Conservation (phyloP, 371 early-diverging fungal species). For the Syncephalastrum monosporum region DNA sequence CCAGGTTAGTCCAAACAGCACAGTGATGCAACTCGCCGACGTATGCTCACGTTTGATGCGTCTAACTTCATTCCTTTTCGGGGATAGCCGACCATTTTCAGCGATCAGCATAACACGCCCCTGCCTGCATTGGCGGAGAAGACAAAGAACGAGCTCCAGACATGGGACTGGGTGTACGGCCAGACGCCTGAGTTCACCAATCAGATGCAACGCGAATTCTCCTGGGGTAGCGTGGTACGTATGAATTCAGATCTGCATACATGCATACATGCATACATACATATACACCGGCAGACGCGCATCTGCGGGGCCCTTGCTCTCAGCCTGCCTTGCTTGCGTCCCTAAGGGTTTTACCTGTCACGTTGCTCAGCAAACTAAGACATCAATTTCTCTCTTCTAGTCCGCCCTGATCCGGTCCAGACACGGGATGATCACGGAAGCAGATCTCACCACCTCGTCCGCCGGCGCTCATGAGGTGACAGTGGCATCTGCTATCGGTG, state of each 20-base stretch:
- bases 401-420: slow-evolving; percentile 24
- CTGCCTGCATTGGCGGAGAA: slow-evolving; percentile 36
- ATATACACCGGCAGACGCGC: not conserved
- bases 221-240: slow-evolving; percentile 67
- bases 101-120: slow-evolving; percentile 18
- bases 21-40: too few species aligned
- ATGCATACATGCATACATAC: not conserved
- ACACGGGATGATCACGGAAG: slow-evolving; percentile 43
- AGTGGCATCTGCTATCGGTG: slow-evolving; percentile 35
- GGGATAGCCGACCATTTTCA: slow-evolving; percentile 36
- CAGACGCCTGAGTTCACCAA: slow-evolving; percentile 92
- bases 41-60: too few species aligned
- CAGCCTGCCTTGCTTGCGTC: too few species aligned
- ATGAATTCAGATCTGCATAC: not conserved
- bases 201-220: slow-evolving; percentile 46
- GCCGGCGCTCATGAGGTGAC: slow-evolving; percentile 32
- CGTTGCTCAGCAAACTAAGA: not conserved
- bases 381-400: slow-evolving; percentile 12
- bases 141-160: slow-evolving; percentile 44
- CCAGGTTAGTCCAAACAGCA: too few species aligned
- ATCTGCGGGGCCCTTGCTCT: too few species aligned
- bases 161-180: slow-evolving; percentile 92
- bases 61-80: not conserved
- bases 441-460: slow-evolving; percentile 29
- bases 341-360: too few species aligned